Evolutionary conservation across 805 yeast genomes (phyloP), one percentile per base, ranked within the genome.

Genomic region (Ogataea corticis): DNA sequence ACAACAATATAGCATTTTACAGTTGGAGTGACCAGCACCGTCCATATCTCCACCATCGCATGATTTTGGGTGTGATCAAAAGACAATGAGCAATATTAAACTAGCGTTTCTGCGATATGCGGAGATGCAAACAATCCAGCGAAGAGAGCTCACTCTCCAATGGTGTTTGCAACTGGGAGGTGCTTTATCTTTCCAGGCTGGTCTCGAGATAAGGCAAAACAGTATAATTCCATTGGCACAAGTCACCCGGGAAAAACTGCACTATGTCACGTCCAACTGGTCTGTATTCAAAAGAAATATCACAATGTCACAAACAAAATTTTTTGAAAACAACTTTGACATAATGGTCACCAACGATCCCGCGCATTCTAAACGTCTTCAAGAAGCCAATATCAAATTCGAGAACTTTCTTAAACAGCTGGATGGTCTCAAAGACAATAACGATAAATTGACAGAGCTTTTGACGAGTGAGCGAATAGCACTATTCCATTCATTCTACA

Each of bases 271-370:
- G 17, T 28, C 41, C 12, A 50, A 46, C 15, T 36, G 49, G 41
- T 38, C 21, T 12, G 38, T 44, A 19, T 38, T 56, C 33, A 44
- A 40, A 21, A 52, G 65, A 37, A 49, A 52, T 42, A 49, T 63
- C 16, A 45, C 60, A 10, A 48, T 52, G 3, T 44, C 59, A 7
- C 52, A 50, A 12, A 53, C 59, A 2, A 44, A 43, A 16, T 62
- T 52, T 46, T 61, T 59, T 43, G 55, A 51, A 9, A 57, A 60
- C 38, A 62, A 61, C 42, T 51, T 50, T 30, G 60, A 58, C 28
- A 39, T 52, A 4, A 7, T 56, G 11, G 51, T 45, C 7, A 51
- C 52, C 15, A 44, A 9, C 15, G 33, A 27, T 17, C 7, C 17
- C 15, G 16, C 19, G 9, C n/a, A 10, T 9, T 29, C 38, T 12